phyloP scores from a whole-genome alignment of 2,329 filamentous ascomycete genomes.

The Fusarium odoratissimum region DNA sequence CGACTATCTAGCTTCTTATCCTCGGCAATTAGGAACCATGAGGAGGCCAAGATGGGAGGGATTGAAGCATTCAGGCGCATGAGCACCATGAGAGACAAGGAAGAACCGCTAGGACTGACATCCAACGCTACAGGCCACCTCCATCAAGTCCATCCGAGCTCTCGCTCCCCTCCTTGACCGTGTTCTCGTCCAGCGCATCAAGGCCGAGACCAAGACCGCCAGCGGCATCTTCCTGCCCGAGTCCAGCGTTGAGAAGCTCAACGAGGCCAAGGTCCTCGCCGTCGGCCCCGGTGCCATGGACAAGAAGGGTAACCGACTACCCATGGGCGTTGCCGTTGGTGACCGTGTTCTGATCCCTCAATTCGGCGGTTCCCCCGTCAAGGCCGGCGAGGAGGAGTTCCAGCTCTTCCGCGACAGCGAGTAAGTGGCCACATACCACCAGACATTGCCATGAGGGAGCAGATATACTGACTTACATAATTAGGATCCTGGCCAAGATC shows the following conservation, averaged over 20 bases:
- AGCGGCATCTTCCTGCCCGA: constrained; percentile 98
- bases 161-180: constrained; percentile 97
- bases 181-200: constrained; percentile 96
- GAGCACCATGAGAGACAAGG: not conserved
- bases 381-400: constrained; percentile 97
- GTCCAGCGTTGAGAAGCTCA: constrained; percentile 96
- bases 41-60: not conserved
- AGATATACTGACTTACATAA: constrained; percentile 22
- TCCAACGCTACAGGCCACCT: constrained; percentile 63
- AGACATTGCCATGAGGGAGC: not conserved
- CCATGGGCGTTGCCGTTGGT: constrained; percentile 83
- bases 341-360: constrained; percentile 97
- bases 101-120: constrained; percentile 7
- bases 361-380: constrained; percentile 95
- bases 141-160: constrained; percentile 94
- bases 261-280: constrained; percentile 95
- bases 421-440: constrained; percentile 68
- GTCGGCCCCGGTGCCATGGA: constrained; percentile 91
- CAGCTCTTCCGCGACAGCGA: constrained; percentile 97
- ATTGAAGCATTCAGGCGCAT: constrained; percentile 10
- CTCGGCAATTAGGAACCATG: constrained; percentile 38
- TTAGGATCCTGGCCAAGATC: constrained; percentile 97
- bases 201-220: constrained; percentile 96
- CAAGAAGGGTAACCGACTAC: constrained; percentile 88
- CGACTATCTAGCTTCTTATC: constrained; percentile 22